phyloP scores from a whole-genome alignment of 495 filamentous ascomycete genomes.

The Penicillium coprophilum region DNA sequence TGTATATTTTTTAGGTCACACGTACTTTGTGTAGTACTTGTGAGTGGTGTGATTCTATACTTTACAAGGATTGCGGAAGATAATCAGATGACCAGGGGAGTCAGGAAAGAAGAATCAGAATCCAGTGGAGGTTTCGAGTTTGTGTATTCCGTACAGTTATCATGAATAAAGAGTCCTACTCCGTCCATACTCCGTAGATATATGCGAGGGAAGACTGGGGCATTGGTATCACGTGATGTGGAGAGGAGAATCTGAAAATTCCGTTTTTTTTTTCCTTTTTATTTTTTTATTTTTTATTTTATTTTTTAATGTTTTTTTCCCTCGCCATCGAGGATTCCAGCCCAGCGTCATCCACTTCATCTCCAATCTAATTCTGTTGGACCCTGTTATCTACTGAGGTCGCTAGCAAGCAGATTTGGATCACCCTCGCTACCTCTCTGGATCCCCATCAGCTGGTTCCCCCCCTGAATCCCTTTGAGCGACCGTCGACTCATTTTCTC shows the following conservation, averaged over 20 bases:
- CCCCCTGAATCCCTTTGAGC: conserved; percentile 24
- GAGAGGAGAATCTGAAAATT: conserved; percentile 17
- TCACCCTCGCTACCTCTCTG: conserved; percentile 4
- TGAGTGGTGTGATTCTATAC: conserved; percentile 5
- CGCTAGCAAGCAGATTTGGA: conserved; percentile 9
- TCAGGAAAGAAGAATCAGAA: background rate
- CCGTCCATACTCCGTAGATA: too few species aligned
- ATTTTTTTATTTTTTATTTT: conserved; percentile 23
- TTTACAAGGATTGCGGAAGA: conserved; percentile 12
- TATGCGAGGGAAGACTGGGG: too few species aligned
- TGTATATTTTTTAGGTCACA: background rate
- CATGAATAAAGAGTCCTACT: too few species aligned
- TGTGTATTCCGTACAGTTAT: too few species aligned
- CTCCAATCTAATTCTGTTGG: conserved; percentile 22
- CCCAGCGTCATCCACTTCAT: conserved; percentile 29
- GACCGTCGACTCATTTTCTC: conserved; percentile 22
- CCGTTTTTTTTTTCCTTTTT: conserved; percentile 14
- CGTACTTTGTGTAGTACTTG: conserved; percentile 5
- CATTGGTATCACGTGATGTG: conserved; percentile 33
- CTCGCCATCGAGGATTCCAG: conserved; percentile 27
- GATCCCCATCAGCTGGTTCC: conserved; percentile 11
- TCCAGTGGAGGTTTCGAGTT: background rate
- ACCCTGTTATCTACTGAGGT: conserved; percentile 7
- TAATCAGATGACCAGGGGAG: background rate
- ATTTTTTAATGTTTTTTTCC: conserved; percentile 22